Base-by-base conservation (phyloP, 331 rosid species). In the Rhamnella rubrinervis region DNA sequence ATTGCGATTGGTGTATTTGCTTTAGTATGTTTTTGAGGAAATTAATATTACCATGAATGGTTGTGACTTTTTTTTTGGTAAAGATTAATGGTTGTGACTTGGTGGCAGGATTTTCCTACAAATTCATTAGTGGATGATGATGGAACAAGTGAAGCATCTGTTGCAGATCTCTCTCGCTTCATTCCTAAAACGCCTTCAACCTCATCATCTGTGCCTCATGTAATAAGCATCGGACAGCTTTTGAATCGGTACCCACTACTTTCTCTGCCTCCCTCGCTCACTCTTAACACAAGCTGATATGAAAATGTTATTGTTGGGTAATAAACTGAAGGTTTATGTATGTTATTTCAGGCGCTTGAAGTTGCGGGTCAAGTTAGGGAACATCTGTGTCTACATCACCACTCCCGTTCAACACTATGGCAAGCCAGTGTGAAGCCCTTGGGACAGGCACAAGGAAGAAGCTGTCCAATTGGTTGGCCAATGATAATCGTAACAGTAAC, bases 341-440 rank as follows among this genome's bases (percentile, higher is more conserved):
- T 82, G 38, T 65, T 44, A 9, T 44, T 44, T 44, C 4, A 95
- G 99, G 99, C 99, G 55, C 87, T 95, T 50, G 96, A 87, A 86
- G 97, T 91, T 40, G 99, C 99, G 2, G 96, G 99, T 76, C 96
- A 91, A 62, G 99, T 95, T 58, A 96, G 0, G 99, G 97, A 80
- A 71, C 97, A 35, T 61, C 86, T 0, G 77, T 95, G 64, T 89
- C 97, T 44, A 82, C 90, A 35, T 87, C 96, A 2, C 96, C 97
- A 20, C 96, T 95, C 17, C 96, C 99, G 18, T 95, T 83, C 86
- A 83, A 87, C 53, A 49, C 96, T 76, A 91, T 95, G 93, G 87
- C 97, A 15, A 84, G 89, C 86, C 99, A 89, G 75, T 95, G 97
- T 28, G 99, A 95, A 79, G 85, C 95, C 19, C 90, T 91, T 4